Evolutionary conservation across 371 early-diverging fungal species (phyloP).

Genomic region (Lichtheimia corymbifera): DNA sequence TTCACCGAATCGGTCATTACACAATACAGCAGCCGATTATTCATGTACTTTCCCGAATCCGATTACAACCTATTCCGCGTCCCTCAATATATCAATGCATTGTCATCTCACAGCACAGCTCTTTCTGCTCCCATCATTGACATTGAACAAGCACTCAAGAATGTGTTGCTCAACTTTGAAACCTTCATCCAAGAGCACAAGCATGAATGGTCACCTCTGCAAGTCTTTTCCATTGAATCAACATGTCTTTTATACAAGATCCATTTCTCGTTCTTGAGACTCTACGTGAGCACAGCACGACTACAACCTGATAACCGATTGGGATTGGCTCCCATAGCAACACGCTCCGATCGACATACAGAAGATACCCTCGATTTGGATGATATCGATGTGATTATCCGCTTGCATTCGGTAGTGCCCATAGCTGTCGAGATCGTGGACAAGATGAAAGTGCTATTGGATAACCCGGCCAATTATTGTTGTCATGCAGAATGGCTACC

Average conservation of each 20-base stretch:
- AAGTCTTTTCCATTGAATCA: slow-evolving; percentile 26
- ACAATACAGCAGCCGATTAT: slow-evolving; percentile 21
- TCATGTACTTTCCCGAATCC: slow-evolving; percentile 23
- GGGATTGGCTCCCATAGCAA: neutral
- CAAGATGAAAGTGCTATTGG: slow-evolving; percentile 3
- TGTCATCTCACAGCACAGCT: slow-evolving; percentile 1
- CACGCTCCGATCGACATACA: slow-evolving; percentile 1
- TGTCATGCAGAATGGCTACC: slow-evolving; percentile 1
- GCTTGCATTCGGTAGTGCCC: slow-evolving; percentile 8
- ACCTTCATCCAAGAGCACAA: slow-evolving; percentile 46
- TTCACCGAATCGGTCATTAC: slow-evolving; percentile 25
- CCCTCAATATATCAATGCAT: slow-evolving; percentile 1
- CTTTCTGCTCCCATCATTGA: neutral
- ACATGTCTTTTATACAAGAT: slow-evolving; percentile 23
- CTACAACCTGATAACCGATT: neutral
- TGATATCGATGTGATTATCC: slow-evolving; percentile 11
- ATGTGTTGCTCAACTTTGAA: slow-evolving; percentile 25
- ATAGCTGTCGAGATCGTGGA: slow-evolving; percentile 3
- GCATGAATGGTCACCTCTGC: slow-evolving; percentile 33
- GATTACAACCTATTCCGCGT: slow-evolving; percentile 27
- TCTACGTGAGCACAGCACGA: slow-evolving; percentile 1
- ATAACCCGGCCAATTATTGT: neutral
- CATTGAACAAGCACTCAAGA: slow-evolving; percentile 10
- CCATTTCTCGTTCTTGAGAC: slow-evolving; percentile 23
- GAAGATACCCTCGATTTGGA: slow-evolving; percentile 7